Base-by-base conservation (phyloP, 768 basidiomycete species). In the Trametes coccinea region DNA sequence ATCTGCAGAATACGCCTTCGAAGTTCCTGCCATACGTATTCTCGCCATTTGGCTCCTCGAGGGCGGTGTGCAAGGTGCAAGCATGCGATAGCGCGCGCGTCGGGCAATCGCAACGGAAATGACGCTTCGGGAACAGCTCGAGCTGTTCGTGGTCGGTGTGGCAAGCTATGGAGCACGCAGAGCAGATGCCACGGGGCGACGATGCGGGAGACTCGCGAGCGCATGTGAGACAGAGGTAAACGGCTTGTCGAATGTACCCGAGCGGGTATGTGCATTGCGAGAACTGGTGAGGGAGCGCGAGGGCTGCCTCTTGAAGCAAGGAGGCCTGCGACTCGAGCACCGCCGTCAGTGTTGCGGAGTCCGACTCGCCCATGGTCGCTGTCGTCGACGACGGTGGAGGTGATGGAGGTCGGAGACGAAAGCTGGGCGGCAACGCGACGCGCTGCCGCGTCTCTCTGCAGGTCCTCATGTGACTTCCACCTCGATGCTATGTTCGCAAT, bases 111-210 rank as follows among this genome's bases (percentile, higher is more conserved):
- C 92, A 94, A 37, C 88, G 84, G 69, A 93, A 93, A 60, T 79
- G 75, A 66, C 92, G 83, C 71, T 94, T 94, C 1, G 92, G 91
- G 74, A 94, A 93, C 61, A 94, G 80, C 72, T 94, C 92, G 53
- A 93, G 73, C 71, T 94, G 92, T 68, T 93, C 88, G 72, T 93
- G 91, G 71, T 91, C 80, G 13, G 89, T 89, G 70, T 95, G 92
- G 70, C 92, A 95, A 27, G 92, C 89, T 53, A 93, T 82, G 31
- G 90, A 92, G 74, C 92, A 95, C 6, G 92, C 88, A 14, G 89
- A 84, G 66, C 92, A 93, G 59, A 93, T 77, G 17, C 91, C 91
- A 56, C 84, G 83, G 22, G 81, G 78, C 4, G 47, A 17, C 5
- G 62, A 59, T 4, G 54, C 37, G 11, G 62, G 57, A 3, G 62